A percentile compares a stretch with the other conserved stretches of the same genome.
Evolutionary conservation across 177 flowering plant species (phyloP).

Genomic region (Telopea speciosissima): DNA sequence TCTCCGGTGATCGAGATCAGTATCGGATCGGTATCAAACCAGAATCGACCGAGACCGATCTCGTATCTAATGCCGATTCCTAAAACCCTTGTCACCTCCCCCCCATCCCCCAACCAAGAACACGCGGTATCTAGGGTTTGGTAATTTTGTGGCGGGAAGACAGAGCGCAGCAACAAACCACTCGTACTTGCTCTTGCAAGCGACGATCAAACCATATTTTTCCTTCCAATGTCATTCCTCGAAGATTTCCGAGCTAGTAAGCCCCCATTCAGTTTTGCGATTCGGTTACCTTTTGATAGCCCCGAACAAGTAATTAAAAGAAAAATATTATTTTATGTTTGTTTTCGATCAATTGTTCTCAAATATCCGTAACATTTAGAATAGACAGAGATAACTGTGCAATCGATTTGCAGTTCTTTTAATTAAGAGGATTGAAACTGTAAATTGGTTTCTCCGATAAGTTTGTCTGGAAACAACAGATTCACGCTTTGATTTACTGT

Average conservation of each 20-base stretch:
- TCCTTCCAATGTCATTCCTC: slow-evolving; percentile 23
- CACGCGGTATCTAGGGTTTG: neutral
- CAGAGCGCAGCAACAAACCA: neutral
- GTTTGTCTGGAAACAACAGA: neutral
- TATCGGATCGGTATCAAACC: too few relatives aligned
- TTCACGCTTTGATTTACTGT: neutral
- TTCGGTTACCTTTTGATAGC: neutral
- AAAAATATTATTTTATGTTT: neutral
- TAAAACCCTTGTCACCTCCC: too few relatives aligned
- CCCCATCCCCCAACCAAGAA: too few relatives aligned
- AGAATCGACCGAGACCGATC: too few relatives aligned
- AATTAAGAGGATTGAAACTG: neutral
- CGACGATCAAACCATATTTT: neutral
- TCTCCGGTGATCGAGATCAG: too few relatives aligned
- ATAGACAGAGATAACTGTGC: neutral
- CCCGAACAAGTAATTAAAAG: too few relatives aligned
- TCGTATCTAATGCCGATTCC: too few relatives aligned
- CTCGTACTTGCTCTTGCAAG: neutral
- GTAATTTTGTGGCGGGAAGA: slow-evolving; percentile 1
- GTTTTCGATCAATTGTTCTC: neutral
- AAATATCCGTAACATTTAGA: neutral
- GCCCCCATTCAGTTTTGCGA: slow-evolving; percentile 1
- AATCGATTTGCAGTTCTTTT: neutral
- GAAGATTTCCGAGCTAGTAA: slow-evolving; percentile 41
- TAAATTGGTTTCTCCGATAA: neutral